Percentiles rank a stretch among this genome's conserved stretches.
These are phyloP conservation scores for Stephania yunnanensis DNA, from an alignment of 164 flowering plant genomes.

Conservation along the genomic window DNA sequence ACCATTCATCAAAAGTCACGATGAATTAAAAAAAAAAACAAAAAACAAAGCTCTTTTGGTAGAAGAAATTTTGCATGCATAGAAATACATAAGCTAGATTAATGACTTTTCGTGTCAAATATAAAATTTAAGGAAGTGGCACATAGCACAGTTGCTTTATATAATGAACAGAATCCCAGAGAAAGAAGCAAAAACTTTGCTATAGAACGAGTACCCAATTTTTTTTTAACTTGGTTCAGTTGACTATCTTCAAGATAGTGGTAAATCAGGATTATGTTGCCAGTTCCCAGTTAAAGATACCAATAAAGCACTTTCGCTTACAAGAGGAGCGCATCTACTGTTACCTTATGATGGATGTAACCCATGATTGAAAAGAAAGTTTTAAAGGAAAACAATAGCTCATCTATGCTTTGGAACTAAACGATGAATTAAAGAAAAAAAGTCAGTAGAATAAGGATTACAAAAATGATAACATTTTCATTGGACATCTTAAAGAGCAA, in stretches of 20 bases:
- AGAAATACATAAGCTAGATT: neutral
- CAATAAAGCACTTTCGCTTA: no score
- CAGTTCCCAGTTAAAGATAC: no score
- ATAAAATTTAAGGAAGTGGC: neutral
- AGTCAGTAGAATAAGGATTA: no score
- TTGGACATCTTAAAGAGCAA: no score
- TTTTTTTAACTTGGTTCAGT: neutral
- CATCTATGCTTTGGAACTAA: no score
- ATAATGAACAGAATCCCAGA: neutral
- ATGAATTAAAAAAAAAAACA: neutral
- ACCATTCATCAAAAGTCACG: conserved; percentile 6
- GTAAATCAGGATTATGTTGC: no score
- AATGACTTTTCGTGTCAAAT: neutral
- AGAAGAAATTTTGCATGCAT: neutral
- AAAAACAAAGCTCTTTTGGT: neutral
- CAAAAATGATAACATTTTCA: no score
- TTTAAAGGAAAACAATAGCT: no score
- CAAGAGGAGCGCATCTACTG: no score
- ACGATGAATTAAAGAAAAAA: no score
- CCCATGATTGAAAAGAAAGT: no score
- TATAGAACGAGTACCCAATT: neutral
- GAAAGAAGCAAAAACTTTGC: neutral
- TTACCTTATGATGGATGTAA: no score
- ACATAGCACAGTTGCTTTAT: neutral
- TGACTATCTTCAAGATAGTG: neutral